Percentiles rank a stretch among this genome's conserved stretches.
Conservation (phyloP, 305 asterid species). For the Lippia alba region DNA sequence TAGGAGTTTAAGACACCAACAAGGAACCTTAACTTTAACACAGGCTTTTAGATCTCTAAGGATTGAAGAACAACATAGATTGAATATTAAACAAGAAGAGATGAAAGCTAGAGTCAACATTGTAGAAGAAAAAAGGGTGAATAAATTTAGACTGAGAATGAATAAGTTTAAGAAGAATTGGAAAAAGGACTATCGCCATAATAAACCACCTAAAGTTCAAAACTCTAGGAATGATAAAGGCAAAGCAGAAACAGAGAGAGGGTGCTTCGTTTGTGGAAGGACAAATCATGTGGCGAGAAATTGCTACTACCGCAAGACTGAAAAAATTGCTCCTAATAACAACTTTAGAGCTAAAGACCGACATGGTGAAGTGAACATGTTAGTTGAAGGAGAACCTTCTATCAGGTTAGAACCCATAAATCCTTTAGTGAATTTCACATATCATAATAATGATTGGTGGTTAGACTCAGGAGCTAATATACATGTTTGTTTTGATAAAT, state of each 20-base stretch:
- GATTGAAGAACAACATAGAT: conserved; percentile 23
- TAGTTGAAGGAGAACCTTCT: neutral
- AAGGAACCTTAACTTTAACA: neutral
- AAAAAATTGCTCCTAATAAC: too few relatives aligned
- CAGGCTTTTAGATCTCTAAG: neutral
- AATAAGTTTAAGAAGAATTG: too few relatives aligned
- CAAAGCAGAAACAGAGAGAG: neutral
- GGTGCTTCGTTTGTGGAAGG: neutral
- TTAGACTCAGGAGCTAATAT: neutral
- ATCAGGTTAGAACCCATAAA: neutral
- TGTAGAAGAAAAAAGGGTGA: too few relatives aligned
- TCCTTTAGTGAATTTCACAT: too few relatives aligned
- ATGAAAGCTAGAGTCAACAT: neutral
- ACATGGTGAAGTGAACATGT: neutral
- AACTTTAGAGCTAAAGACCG: neutral
- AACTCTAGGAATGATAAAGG: too few relatives aligned
- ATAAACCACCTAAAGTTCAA: too few relatives aligned
- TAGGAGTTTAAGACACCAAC: neutral
- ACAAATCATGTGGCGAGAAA: too few relatives aligned
- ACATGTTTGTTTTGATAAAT: conserved; percentile 7
- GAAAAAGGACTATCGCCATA: too few relatives aligned
- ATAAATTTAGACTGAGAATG: too few relatives aligned
- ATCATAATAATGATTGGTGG: conserved; percentile 7
- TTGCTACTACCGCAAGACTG: too few relatives aligned
- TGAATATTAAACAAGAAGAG: neutral